A percentile compares a stretch with the other conserved stretches of the same genome.
These are phyloP conservation scores for Rhipidocladum racemiflorum DNA, from an alignment of 176 grass and related monocot genomes.

Conservation along the genomic window DNA sequence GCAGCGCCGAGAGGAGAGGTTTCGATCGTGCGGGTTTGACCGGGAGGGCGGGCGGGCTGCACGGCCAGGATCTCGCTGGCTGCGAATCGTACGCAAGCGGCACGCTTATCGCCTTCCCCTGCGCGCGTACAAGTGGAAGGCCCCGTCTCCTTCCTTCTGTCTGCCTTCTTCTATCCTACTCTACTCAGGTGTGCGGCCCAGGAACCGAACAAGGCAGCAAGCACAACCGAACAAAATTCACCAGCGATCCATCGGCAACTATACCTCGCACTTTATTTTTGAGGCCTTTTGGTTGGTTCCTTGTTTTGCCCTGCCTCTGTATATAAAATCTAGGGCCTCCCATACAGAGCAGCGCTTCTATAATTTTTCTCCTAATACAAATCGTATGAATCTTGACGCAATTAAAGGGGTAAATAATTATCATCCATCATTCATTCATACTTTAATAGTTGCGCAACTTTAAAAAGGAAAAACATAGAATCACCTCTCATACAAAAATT, in stretches of 20 bases:
- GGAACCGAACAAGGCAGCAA: background rate
- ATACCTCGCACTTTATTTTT: background rate
- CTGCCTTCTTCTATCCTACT: background rate
- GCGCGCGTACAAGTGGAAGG: background rate
- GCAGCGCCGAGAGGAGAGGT: background rate
- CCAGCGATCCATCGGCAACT: background rate
- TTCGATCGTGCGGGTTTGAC: background rate
- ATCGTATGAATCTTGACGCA: too few relatives aligned
- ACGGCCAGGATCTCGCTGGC: background rate
- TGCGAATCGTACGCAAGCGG: slow-evolving; percentile 1
- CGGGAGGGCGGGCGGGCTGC: background rate
- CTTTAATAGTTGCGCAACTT: too few relatives aligned
- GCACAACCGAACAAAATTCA: background rate
- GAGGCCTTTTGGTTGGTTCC: background rate
- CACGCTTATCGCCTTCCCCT: slow-evolving; percentile 1
- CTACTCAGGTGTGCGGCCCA: background rate
- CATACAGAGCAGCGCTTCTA: too few relatives aligned
- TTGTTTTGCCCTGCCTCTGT: background rate
- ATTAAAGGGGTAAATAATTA: too few relatives aligned
- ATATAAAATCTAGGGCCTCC: too few relatives aligned
- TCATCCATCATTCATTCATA: too few relatives aligned
- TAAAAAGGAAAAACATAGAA: too few relatives aligned
- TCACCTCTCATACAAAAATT: too few relatives aligned
- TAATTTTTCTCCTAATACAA: too few relatives aligned
- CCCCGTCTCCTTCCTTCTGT: background rate